A percentile compares a stretch with the other conserved stretches of the same genome.
Conservation (phyloP, 2,329 filamentous ascomycete genomes). For the Paecilomyces niveus region DNA sequence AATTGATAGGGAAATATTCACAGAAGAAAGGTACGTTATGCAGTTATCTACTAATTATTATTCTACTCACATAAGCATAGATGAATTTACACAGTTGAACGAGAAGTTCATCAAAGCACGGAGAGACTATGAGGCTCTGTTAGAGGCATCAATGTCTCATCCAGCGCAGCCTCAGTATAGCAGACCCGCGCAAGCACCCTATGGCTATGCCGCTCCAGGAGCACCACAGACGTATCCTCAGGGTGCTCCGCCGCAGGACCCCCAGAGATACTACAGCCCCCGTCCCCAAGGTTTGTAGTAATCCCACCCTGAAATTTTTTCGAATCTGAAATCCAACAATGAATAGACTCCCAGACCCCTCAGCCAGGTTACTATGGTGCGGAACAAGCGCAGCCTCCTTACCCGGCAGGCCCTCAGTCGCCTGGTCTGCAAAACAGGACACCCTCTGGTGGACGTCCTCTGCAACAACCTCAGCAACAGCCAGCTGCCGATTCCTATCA, state of each 20-base stretch:
- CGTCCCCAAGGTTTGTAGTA: slow-evolving; percentile 30
- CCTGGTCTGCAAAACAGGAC: slow-evolving; percentile 32
- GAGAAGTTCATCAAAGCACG: slow-evolving; percentile 99
- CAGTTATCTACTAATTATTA: not conserved
- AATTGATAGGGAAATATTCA: slow-evolving; percentile 97
- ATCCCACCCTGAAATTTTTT: slow-evolving; percentile 32
- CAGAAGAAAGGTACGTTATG: slow-evolving; percentile 82
- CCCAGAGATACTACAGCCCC: slow-evolving; percentile 63
- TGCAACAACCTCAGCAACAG: slow-evolving; percentile 44
- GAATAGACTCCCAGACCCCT: slow-evolving; percentile 23
- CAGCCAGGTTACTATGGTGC: slow-evolving; percentile 59
- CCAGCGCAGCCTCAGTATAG: slow-evolving; percentile 74
- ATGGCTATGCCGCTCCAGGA: slow-evolving; percentile 24
- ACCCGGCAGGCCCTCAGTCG: slow-evolving; percentile 32
- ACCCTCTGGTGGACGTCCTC: slow-evolving; percentile 24
- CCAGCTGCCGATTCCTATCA: slow-evolving; percentile 43
- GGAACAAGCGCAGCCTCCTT: slow-evolving; percentile 39
- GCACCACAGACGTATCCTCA: slow-evolving; percentile 31
- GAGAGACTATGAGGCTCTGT: slow-evolving; percentile 89
- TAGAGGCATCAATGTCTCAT: slow-evolving; percentile 95
- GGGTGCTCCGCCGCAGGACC: slow-evolving; percentile 45
- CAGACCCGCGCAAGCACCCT: slow-evolving; percentile 41
- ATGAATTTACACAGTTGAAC: slow-evolving; percentile 97
- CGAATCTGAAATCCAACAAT: slow-evolving; percentile 1
- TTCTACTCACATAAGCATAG: slow-evolving; percentile 40